These are phyloP conservation scores for Corrigiola litoralis DNA, from an alignment of 179 eudicot genomes.

Conservation along the genomic window DNA sequence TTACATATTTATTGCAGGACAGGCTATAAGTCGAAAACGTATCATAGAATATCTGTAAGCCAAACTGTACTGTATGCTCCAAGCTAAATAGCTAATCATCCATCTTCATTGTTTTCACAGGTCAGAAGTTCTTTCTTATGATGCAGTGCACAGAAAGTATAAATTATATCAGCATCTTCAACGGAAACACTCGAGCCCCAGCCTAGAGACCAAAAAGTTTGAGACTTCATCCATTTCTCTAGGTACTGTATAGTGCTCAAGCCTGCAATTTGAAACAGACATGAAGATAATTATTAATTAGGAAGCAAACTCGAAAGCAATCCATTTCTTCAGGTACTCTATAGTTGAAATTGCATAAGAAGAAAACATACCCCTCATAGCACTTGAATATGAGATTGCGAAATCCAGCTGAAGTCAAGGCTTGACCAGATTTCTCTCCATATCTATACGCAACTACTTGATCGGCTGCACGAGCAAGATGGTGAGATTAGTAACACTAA, in stretches of 20 bases:
- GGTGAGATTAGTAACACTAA: neutral
- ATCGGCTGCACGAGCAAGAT: conserved; percentile 50
- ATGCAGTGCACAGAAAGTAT: neutral
- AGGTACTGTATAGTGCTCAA: conserved; percentile 84
- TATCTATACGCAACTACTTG: conserved; percentile 68
- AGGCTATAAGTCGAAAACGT: conserved; percentile 20
- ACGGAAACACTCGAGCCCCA: conserved; percentile 43
- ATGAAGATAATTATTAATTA: neutral
- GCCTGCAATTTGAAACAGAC: conserved; percentile 40
- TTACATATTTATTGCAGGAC: conserved; percentile 22
- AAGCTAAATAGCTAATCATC: conserved; percentile 6
- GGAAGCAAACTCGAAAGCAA: neutral
- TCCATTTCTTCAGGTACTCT: neutral
- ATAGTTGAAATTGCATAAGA: neutral
- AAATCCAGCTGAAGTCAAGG: conserved; percentile 67
- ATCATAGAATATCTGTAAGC: conserved; percentile 14
- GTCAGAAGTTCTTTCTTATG: neutral
- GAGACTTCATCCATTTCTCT: conserved; percentile 87
- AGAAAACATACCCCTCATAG: conserved; percentile 63
- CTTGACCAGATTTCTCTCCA: conserved; percentile 71
- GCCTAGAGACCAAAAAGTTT: conserved; percentile 51
- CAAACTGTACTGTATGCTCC: conserved; percentile 21
- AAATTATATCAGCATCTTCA: neutral
- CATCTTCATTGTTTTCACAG: conserved; percentile 10
- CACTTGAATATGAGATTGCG: conserved; percentile 51